Percentiles rank a stretch among this genome's conserved stretches.
phyloP scores from a whole-genome alignment of 139 green algal genomes.

The Eudorina sp. region DNA sequence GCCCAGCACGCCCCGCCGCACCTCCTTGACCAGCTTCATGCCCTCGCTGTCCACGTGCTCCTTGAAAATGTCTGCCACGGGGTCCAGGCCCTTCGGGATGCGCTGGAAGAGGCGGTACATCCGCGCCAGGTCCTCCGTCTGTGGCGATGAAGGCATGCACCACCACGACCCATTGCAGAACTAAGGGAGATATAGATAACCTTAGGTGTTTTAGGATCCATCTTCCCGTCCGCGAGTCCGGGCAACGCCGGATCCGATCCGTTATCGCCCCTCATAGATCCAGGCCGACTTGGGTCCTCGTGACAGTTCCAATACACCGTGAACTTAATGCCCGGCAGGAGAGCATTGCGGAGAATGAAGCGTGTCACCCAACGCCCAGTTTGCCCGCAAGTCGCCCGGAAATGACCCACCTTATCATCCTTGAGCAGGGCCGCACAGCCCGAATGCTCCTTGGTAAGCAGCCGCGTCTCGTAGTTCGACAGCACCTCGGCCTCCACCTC shows the following conservation, averaged over 20 bases:
- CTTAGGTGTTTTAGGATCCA: too few species aligned
- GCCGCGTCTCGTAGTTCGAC: slow-evolving; percentile 82
- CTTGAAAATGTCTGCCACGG: slow-evolving; percentile 93
- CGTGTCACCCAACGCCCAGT: too few species aligned
- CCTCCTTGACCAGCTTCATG: slow-evolving; percentile 87
- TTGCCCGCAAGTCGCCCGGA: too few species aligned
- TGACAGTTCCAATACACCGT: too few species aligned
- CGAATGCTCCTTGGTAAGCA: slow-evolving; percentile 97
- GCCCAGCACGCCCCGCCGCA: slow-evolving; percentile 14
- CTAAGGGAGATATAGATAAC: too few species aligned
- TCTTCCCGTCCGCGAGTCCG: too few species aligned
- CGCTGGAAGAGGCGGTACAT: slow-evolving; percentile 98
- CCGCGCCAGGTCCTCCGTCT: slow-evolving; percentile 92
- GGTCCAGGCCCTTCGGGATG: slow-evolving; percentile 93
- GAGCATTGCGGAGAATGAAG: too few species aligned
- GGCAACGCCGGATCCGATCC: too few species aligned
- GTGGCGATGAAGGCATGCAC: slow-evolving; percentile 22
- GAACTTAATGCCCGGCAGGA: too few species aligned
- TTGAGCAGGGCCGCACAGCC: slow-evolving; percentile 89
- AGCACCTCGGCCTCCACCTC: slow-evolving; percentile 94
- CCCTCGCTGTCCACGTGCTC: slow-evolving; percentile 96
- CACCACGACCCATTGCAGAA: too few species aligned
- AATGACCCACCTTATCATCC: slow-evolving; percentile 90
- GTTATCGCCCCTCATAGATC: too few species aligned
- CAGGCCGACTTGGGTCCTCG: too few species aligned